Percentiles rank a stretch among this genome's conserved stretches.
These are phyloP conservation scores for Picocystis sp. DNA, from an alignment of 163 green algal genomes.

Conservation along the genomic window DNA sequence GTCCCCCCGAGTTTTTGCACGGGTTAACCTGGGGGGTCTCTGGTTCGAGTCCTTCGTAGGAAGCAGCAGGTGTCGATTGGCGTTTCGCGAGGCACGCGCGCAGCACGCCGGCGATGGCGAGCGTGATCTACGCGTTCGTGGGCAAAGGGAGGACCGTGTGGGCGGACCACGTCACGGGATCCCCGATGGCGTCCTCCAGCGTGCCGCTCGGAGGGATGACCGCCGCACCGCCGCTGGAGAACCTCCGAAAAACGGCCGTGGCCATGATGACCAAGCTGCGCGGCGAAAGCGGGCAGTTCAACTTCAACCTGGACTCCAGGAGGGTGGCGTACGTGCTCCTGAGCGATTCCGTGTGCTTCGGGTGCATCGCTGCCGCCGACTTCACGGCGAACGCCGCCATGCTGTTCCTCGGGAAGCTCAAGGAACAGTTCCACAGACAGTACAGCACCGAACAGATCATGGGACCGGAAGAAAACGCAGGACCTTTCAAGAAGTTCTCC, in stretches of 20 bases:
- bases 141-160: conserved; percentile 4
- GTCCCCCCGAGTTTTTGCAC: too few species aligned
- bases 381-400: conserved; percentile 4
- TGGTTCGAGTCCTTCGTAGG: too few species aligned
- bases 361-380: conserved; percentile 1
- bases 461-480: background rate
- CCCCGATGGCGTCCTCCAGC: background rate
- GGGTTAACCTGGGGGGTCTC: too few species aligned
- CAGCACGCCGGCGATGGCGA: background rate
- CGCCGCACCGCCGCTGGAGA: background rate
- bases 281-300: conserved; percentile 4
- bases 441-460: conserved; percentile 1
- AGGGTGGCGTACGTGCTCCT: conserved; percentile 1
- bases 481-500: conserved; percentile 6
- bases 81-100: too few species aligned
- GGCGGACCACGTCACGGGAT: conserved; percentile 4
- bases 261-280: conserved; percentile 3
- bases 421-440: conserved; percentile 7
- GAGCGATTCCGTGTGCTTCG: conserved; percentile 1
- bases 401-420: conserved; percentile 8
- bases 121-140: conserved; percentile 7
- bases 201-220: too few species aligned
- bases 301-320: conserved; percentile 2
- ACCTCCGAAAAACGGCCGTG: conserved; percentile 4
- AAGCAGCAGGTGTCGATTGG: too few species aligned